Base-by-base conservation (phyloP, 2,329 filamentous ascomycete genomes). In the Tolypocladium sp. region DNA sequence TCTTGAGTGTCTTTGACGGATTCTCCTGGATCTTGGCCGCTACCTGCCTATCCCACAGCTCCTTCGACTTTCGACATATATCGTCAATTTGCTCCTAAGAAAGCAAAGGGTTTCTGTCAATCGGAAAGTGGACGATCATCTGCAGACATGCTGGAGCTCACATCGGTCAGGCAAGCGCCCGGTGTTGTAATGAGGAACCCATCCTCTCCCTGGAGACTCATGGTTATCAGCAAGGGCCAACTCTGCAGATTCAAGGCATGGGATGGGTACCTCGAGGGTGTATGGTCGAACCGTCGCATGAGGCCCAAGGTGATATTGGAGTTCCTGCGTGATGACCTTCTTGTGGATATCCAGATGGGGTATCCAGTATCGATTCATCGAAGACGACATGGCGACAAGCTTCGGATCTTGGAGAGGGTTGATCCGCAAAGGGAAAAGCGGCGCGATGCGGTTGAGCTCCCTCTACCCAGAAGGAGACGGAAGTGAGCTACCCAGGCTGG, bases 311-410 rank as follows among this genome's bases (percentile, higher is more conserved):
- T 83, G 82, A 60, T 77, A 83, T 63, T 82, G 82, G 58, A 86
- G 77, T 62, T 84, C 79, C 62, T 82, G 76, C 30, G 77, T 83
- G 65, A 85, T 84, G 63, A 85, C 78, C 63, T 80, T 84, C 65
- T 82, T 84, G 71, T 83, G 80, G 67, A 85, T 85, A 59, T 84
- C 81, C 61, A 79, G 70, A 61, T 82, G 78, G 17, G 82, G 81
- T 61, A 85, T 84, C 82, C 82, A 86, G 70, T 84, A 86, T 66
- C 76, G 78, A 70, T 85, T 85, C 74, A 82, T 77, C 57, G 66
- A 56, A 6, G 65, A 68, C 49, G 69, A 67, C 68, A 70, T 68
- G 57, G 38, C 52, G 49, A 42, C n/a, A 2, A 30, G 35, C 37
- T 25, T 46, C 37, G 12, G 4, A n/a, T 13, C 20, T 37, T 22